phyloP scores from a whole-genome alignment of 495 filamentous ascomycete genomes.

The Xylaria castorea region DNA sequence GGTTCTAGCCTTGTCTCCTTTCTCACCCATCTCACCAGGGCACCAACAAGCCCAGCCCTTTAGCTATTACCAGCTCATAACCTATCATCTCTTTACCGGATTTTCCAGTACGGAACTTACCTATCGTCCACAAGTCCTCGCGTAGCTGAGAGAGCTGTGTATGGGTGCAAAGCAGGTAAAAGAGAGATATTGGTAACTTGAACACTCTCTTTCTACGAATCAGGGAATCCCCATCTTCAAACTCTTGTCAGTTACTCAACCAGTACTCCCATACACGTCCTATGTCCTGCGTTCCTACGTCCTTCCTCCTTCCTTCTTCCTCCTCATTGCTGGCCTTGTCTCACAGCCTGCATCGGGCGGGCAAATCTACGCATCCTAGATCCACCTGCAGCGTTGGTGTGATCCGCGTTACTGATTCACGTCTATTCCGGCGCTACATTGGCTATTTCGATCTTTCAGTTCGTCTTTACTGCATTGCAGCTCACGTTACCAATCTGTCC shows the following conservation, averaged over 20 bases:
- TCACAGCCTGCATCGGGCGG: conserved; percentile 27
- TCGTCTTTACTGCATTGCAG: conserved; percentile 16
- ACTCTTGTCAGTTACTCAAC: background rate
- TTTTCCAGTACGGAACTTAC: background rate
- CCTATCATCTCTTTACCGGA: conserved; percentile 3
- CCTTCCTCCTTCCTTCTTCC: conserved; percentile 25
- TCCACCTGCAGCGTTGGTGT: conserved; percentile 26
- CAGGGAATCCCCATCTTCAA: background rate
- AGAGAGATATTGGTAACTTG: background rate
- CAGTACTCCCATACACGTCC: background rate
- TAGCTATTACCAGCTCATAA: background rate
- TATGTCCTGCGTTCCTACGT: conserved; percentile 7
- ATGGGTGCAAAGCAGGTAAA: background rate
- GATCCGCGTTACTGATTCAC: conserved; percentile 30
- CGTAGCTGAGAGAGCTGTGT: background rate
- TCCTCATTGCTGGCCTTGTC: conserved; percentile 24
- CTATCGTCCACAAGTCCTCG: background rate
- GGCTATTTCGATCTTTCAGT: conserved; percentile 13
- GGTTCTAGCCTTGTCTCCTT: conserved; percentile 36
- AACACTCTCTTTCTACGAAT: background rate
- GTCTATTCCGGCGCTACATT: conserved; percentile 14
- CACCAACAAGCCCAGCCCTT: background rate
- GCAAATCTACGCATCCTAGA: conserved; percentile 24
- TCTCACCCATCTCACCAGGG: conserved; percentile 26
- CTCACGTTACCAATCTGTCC: background rate